Conservation (phyloP, 2,329 filamentous ascomycete genomes). For the Purpureocillium lavendulum region DNA sequence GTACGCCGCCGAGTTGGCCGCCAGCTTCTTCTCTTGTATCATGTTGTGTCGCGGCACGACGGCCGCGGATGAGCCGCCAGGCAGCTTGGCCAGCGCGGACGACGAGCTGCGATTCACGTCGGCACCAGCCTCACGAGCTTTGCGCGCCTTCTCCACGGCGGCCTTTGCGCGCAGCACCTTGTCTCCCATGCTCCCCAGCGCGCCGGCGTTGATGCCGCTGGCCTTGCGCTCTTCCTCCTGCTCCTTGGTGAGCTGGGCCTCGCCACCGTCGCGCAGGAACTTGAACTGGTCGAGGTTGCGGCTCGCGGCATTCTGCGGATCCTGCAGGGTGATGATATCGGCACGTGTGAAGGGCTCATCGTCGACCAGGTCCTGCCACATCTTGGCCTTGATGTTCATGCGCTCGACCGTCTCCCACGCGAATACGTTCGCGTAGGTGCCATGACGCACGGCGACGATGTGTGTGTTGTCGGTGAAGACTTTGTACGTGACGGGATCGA, state of each 20-base stretch:
- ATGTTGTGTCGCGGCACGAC: constrained; percentile 21
- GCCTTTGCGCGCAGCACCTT: constrained; percentile 90
- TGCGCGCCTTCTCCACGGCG: constrained; percentile 83
- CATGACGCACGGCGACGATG: constrained; percentile 76
- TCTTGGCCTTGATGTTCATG: constrained; percentile 93
- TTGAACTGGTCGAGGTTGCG: constrained; percentile 84
- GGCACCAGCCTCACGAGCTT: constrained; percentile 55
- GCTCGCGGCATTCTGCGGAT: constrained; percentile 81
- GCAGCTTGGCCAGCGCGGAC: constrained; percentile 4
- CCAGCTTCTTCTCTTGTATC: constrained; percentile 49
- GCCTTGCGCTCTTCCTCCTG: constrained; percentile 59
- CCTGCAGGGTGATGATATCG: constrained; percentile 93
- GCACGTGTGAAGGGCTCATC: constrained; percentile 80
- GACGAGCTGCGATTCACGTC: constrained; percentile 47
- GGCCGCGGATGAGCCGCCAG: not conserved
- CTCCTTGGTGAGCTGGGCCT: constrained; percentile 58
- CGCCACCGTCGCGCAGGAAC: constrained; percentile 74
- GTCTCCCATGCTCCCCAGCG: constrained; percentile 66
- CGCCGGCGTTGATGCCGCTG: constrained; percentile 67
- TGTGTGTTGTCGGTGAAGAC: constrained; percentile 97
- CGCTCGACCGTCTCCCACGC: constrained; percentile 91
- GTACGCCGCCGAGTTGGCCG: constrained; percentile 81
- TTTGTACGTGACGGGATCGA: constrained; percentile 96
- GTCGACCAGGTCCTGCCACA: constrained; percentile 85
- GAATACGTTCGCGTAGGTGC: constrained; percentile 87